A percentile compares a stretch with the other conserved stretches of the same genome.
These are phyloP conservation scores for Entomortierella chlamydospora DNA, from an alignment of 192 early-diverging fungal genomes.

Conservation along the genomic window DNA sequence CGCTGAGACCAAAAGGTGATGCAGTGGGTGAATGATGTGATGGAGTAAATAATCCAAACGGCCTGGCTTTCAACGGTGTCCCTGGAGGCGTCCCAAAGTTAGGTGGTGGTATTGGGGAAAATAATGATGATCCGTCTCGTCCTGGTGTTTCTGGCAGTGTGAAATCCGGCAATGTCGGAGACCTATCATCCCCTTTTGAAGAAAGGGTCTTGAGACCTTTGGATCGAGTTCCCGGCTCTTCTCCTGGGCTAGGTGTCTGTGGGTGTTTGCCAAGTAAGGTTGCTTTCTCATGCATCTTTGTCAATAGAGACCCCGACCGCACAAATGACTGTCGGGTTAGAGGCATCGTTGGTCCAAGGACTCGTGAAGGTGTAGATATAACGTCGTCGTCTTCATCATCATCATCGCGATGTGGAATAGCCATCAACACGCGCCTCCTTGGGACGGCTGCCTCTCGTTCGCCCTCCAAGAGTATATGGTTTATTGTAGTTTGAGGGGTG, in stretches of 20 bases:
- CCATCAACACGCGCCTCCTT: constrained; percentile 15
- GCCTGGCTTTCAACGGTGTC: constrained; percentile 3
- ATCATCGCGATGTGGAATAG: not conserved
- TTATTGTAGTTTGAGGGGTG: constrained; percentile 11
- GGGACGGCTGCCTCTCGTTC: constrained; percentile 13
- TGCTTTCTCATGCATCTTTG: constrained; percentile 28
- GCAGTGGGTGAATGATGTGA: not conserved
- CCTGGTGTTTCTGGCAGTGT: constrained; percentile 4
- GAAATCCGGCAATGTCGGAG: constrained; percentile 16
- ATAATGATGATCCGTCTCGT: not conserved
- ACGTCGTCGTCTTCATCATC: constrained; percentile 24
- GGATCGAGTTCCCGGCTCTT: constrained; percentile 14
- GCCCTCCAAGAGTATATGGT: constrained; percentile 9
- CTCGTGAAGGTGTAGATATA: constrained; percentile 32
- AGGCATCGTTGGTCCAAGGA: constrained; percentile 2
- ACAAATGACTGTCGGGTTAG: not conserved
- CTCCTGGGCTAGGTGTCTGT: constrained; percentile 38
- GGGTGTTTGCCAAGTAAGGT: constrained; percentile 50
- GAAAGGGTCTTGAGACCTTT: constrained; percentile 30
- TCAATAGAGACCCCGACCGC: constrained; percentile 17
- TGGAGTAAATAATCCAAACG: constrained; percentile 9
- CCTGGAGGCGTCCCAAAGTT: constrained; percentile 42
- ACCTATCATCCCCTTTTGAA: constrained; percentile 5
- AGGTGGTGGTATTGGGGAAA: constrained; percentile 26
- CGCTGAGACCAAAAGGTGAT: constrained; percentile 17